These are phyloP conservation scores for Tulasnella sp. DNA, from an alignment of 768 basidiomycete genomes.

Conservation along the genomic window DNA sequence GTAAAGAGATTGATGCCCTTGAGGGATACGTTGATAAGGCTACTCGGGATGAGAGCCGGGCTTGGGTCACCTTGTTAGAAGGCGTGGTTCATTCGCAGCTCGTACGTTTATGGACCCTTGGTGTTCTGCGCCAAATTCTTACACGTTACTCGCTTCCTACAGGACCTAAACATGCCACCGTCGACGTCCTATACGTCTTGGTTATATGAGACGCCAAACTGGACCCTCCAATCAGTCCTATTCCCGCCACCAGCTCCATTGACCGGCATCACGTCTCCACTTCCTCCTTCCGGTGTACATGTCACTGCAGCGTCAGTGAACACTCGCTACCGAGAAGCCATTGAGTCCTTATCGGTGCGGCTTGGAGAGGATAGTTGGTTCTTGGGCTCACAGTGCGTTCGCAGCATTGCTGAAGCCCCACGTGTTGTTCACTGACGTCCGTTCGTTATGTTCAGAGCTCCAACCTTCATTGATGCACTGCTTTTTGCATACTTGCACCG, in stretches of 20 bases:
- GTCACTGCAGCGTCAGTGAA: conserved; percentile 38
- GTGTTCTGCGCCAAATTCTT: too few species aligned
- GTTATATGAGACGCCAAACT: not conserved
- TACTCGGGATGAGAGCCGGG: conserved; percentile 61
- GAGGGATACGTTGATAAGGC: conserved; percentile 57
- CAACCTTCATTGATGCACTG: conserved; percentile 73
- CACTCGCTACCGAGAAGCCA: conserved; percentile 51
- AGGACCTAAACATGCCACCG: conserved; percentile 30
- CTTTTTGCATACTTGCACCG: conserved; percentile 68
- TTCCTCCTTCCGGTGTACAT: conserved; percentile 51
- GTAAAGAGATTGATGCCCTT: conserved; percentile 23
- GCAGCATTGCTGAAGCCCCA: not conserved
- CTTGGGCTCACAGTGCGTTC: conserved; percentile 57
- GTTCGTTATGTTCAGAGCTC: conserved; percentile 34
- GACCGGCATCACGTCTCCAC: conserved; percentile 51
- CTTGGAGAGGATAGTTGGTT: conserved; percentile 74
- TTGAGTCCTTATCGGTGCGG: conserved; percentile 59
- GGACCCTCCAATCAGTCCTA: conserved; percentile 39
- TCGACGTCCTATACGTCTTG: not conserved
- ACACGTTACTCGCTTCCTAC: conserved; percentile 30
- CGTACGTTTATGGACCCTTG: conserved; percentile 31
- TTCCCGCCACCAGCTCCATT: conserved; percentile 58
- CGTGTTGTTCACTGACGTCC: conserved; percentile 1
- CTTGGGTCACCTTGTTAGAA: conserved; percentile 74
- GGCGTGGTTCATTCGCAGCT: conserved; percentile 65